A percentile compares a stretch with the other conserved stretches of the same genome.
Conservation (phyloP, 2,329 filamentous ascomycete genomes). For the Aureobasidium subglaciale region DNA sequence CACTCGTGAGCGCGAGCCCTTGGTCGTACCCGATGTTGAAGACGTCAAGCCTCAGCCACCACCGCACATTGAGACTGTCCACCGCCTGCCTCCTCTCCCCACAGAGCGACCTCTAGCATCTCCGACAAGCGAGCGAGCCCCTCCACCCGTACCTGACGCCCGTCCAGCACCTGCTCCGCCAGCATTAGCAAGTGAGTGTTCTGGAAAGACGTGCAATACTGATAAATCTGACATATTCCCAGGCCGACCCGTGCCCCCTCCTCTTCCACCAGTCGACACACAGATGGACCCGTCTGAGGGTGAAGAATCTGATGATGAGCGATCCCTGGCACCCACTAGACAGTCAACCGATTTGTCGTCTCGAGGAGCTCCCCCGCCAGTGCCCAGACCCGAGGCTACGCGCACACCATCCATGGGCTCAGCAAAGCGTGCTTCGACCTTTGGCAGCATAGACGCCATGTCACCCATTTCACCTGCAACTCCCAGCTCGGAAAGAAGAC, state of each 20-base stretch:
- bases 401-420: slow-evolving; percentile 24
- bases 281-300: slow-evolving; percentile 62
- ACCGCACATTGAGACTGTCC: slow-evolving; percentile 33
- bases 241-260: slow-evolving; percentile 59
- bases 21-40: slow-evolving; percentile 49
- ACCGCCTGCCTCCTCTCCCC: slow-evolving; percentile 36
- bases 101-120: slow-evolving; percentile 2
- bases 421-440: slow-evolving; percentile 35
- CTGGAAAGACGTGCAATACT: slow-evolving; percentile 20
- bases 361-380: slow-evolving; percentile 26
- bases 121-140: slow-evolving; percentile 18
- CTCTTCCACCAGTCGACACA: slow-evolving; percentile 43
- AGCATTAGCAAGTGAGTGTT: slow-evolving; percentile 34
- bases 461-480: slow-evolving; percentile 22
- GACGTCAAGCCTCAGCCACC: slow-evolving; percentile 41
- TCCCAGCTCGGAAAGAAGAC: slow-evolving; percentile 29
- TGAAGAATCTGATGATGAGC: slow-evolving; percentile 82
- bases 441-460: slow-evolving; percentile 31
- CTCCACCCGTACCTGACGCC: slow-evolving; percentile 30
- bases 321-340: slow-evolving; percentile 46
- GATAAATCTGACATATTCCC: slow-evolving; percentile 3
- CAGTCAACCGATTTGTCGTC: slow-evolving; percentile 15
- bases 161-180: slow-evolving; percentile 45
- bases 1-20: slow-evolving; percentile 35
- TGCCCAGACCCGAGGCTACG: slow-evolving; percentile 23